These are phyloP conservation scores for Penicillium canariense DNA, from an alignment of 495 filamentous ascomycete genomes.

Conservation along the genomic window DNA sequence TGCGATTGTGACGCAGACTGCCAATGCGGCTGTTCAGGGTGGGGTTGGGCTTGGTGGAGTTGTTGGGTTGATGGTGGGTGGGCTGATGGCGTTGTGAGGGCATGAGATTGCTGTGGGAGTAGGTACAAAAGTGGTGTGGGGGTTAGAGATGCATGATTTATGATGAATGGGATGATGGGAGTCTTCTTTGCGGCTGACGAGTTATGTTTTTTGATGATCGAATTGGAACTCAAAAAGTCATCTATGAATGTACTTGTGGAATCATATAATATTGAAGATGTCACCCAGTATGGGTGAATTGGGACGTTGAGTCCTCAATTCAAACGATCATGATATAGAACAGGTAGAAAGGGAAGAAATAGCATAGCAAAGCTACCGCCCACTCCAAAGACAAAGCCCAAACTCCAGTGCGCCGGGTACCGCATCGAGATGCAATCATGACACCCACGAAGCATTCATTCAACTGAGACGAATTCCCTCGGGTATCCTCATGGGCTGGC, in stretches of 20 bases:
- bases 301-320: neutral
- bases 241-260: neutral
- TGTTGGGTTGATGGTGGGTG: constrained; percentile 5
- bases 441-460: neutral
- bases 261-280: neutral
- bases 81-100: neutral
- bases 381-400: neutral
- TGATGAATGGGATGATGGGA: neutral
- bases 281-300: neutral
- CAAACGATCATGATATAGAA: neutral
- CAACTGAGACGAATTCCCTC: neutral
- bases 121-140: neutral
- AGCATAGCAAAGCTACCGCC: neutral
- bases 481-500: too few species aligned
- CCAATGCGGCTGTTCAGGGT: constrained; percentile 10
- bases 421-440: neutral
- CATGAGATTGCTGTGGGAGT: neutral
- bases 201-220: neutral
- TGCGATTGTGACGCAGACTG: constrained; percentile 14
- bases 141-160: neutral
- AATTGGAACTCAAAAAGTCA: neutral
- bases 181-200: neutral
- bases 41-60: neutral
- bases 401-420: neutral
- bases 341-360: neutral